phyloP scores from a whole-genome alignment of 371 early-diverging fungal genomes.

The Mortierella sp. region DNA sequence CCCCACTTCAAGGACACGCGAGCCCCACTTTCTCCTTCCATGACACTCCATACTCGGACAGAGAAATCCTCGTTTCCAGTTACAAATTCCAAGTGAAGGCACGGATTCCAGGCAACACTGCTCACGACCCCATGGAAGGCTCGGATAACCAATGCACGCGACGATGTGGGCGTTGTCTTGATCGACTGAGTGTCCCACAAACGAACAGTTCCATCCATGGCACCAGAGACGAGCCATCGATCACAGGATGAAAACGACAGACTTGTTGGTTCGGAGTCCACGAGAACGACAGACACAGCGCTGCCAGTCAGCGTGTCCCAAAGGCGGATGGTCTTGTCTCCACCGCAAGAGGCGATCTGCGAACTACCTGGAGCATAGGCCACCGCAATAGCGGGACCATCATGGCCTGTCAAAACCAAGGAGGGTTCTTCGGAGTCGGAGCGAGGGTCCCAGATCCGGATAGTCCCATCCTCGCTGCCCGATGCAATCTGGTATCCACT shows the following conservation, averaged over 20 bases:
- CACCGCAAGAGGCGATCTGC: slow-evolving; percentile 2
- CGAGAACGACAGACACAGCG: not conserved
- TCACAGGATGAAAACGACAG: slow-evolving; percentile 4
- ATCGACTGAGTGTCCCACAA: not conserved
- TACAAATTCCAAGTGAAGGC: not conserved
- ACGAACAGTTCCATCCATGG: not conserved
- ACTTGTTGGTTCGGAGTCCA: not conserved
- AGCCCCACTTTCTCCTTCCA: not conserved
- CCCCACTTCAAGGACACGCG: not conserved
- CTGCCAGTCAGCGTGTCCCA: slow-evolving; percentile 1
- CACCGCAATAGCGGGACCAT: not conserved
- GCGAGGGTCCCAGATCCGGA: not conserved
- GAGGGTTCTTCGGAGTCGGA: not conserved
- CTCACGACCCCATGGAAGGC: not conserved
- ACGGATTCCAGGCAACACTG: slow-evolving; percentile 6
- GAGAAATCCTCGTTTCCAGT: not conserved
- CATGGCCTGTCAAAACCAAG: not conserved
- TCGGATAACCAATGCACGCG: not conserved
- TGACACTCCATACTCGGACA: not conserved
- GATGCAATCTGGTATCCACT: slow-evolving; percentile 2
- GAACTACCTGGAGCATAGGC: not conserved
- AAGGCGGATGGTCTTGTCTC: not conserved
- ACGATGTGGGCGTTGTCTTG: not conserved
- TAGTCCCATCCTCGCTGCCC: not conserved
- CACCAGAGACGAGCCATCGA: not conserved